Conservation (phyloP, 495 filamentous ascomycete genomes). For the Penicillium ochrochloron region DNA sequence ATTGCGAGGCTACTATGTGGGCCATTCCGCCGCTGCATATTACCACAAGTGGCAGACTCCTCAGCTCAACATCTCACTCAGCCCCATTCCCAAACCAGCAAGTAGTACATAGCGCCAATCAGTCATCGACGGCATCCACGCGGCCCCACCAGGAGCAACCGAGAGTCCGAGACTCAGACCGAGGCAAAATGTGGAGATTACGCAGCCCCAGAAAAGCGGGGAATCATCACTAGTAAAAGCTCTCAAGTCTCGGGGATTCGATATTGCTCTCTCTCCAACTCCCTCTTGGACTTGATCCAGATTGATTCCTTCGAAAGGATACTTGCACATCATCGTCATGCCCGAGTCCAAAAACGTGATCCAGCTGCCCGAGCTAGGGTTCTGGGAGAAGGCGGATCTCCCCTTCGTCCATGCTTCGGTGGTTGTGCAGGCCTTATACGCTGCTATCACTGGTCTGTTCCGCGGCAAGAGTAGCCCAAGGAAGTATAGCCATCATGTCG, state of each 20-base stretch:
- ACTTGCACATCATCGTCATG: constrained; percentile 6
- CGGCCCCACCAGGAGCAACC: constrained; percentile 16
- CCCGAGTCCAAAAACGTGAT: constrained; percentile 15
- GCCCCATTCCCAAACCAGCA: not conserved
- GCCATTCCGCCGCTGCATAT: too few relatives aligned
- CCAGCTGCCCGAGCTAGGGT: constrained; percentile 33
- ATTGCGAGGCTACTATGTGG: too few relatives aligned
- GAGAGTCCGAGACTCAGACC: constrained; percentile 11
- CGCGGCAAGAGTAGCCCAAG: constrained; percentile 41
- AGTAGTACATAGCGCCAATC: not conserved
- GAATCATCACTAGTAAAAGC: not conserved
- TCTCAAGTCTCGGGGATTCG: not conserved
- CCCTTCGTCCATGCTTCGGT: constrained; percentile 29
- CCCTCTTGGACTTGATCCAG: not conserved
- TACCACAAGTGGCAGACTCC: too few relatives aligned
- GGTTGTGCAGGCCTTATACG: constrained; percentile 30
- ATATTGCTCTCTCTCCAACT: not conserved
- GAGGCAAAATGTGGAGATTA: constrained; percentile 15
- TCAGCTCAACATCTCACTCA: not conserved
- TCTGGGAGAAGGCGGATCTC: constrained; percentile 45
- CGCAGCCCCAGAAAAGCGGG: constrained; percentile 13
- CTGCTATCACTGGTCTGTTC: constrained; percentile 42
- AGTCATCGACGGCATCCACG: not conserved
- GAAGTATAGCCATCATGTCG: constrained; percentile 40
- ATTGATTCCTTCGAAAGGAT: not conserved